Base-by-base conservation (phyloP, 257 asterid species). In the Ilex asprella region DNA sequence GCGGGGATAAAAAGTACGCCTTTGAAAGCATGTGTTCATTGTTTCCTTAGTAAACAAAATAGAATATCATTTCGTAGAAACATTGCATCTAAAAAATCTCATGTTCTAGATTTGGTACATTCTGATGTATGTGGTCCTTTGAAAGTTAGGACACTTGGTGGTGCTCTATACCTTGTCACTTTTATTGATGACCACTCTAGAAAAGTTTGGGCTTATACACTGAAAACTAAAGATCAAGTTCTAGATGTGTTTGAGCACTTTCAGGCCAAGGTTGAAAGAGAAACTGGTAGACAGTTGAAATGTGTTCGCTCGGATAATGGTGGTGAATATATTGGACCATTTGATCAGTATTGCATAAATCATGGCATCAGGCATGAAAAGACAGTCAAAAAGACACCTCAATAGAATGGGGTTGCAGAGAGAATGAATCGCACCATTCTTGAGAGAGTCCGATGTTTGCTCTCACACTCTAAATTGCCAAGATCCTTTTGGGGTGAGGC, bases 201-300 rank as follows among this genome's bases (percentile, higher is more conserved):
- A 62, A 35, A 35, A 35, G 41, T 35, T 35, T 35, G 41, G 41
- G 41, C 41, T 35, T 35, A 35, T 35, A 7, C 41, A 35, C 41
- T 35, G 41, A 35, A 35, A 35, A 35, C 41, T 35, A 60, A 60
- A 47, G 54, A 39, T 60, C 64, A 60, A 60, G 55, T 41, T 12
- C 43, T 21, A 12, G 53, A 16, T 60, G 35, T 60, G 27, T 60
- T 60, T 10, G 11, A 60, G 16, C 16, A 21, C 9, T 60, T 60
- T 60, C 21, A 58, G n/a, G 35, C 16, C 13, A 10, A 15, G 31
- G 31, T 60, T 60, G 55, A 60, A 31, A 39, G 21, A 21, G 0
- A 41, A 31, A 60, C 31, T 16, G n/a, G 9, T 27, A 60, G 41
- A 3, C 16, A 39, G 7, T 27, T 60, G 11, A 39, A 60, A 11